phyloP scores from a whole-genome alignment of 129 eudicot species.

The Pseudognaphalium luteoalbum region DNA sequence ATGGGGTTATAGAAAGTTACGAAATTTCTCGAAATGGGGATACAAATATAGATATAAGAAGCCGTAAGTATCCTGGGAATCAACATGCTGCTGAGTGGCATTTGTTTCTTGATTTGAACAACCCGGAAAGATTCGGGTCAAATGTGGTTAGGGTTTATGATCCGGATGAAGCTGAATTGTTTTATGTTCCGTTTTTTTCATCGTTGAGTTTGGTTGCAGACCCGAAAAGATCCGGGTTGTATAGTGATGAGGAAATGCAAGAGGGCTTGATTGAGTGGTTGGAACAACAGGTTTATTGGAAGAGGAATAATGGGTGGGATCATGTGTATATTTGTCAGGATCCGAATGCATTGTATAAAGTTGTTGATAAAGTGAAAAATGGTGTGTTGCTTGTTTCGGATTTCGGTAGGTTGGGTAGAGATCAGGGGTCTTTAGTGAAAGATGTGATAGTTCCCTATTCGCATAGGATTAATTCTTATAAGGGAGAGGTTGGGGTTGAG shows the following conservation, averaged over 20 bases:
- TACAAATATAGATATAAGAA: slow-evolving; percentile 22
- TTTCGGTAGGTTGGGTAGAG: slow-evolving; percentile 80
- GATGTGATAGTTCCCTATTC: slow-evolving; percentile 88
- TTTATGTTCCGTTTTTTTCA: slow-evolving; percentile 87
- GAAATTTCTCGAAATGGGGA: slow-evolving; percentile 51
- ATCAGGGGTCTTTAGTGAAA: slow-evolving; percentile 84
- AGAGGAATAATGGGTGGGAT: slow-evolving; percentile 96
- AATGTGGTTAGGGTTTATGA: slow-evolving; percentile 60
- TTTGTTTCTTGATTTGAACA: slow-evolving; percentile 60
- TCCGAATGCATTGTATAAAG: slow-evolving; percentile 92
- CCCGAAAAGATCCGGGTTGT: slow-evolving; percentile 48
- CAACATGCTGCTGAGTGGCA: slow-evolving; percentile 99
- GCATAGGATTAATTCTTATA: slow-evolving; percentile 69
- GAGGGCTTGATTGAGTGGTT: slow-evolving; percentile 75
- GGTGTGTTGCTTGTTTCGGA: slow-evolving; percentile 90
- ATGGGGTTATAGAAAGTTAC: slow-evolving; percentile 85
- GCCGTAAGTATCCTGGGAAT: slow-evolving; percentile 83
- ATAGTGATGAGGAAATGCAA: slow-evolving; percentile 77
- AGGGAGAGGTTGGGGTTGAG: slow-evolving; percentile 70
- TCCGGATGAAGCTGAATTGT: slow-evolving; percentile 78
- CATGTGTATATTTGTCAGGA: slow-evolving; percentile 94
- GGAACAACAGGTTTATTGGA: slow-evolving; percentile 81
- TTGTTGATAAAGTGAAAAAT: slow-evolving; percentile 76
- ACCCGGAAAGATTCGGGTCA: slow-evolving; percentile 40
- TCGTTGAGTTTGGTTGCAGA: slow-evolving; percentile 82